Base-by-base conservation (phyloP, 139 green algal species). In the Coelastrella sp. region DNA sequence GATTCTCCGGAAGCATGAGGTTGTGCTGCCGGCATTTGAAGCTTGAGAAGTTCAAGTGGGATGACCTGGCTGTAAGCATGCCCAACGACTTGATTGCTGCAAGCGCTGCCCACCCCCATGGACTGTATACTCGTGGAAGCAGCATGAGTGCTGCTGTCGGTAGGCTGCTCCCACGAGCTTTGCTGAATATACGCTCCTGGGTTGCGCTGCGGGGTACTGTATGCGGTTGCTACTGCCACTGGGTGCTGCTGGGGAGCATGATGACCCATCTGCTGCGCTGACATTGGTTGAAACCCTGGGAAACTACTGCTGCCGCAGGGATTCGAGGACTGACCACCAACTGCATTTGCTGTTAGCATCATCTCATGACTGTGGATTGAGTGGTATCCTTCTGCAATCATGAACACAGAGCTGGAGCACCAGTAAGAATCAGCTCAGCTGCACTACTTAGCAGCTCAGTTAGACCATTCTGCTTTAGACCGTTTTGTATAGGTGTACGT, bases 181-280 rank as follows among this genome's bases (percentile, higher is more conserved):
- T 69, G 62, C n/a, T 69, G 23, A 27, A 69, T 38, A 40, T 17
- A 9, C 17, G 27, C 19, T 5, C 21, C 62, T 19, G 62, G 27
- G 21, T 8, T 4, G 27, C 62, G 30, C 62, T 69, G 9, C 40
- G 30, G 27, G 30, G 9, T 69, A 30, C 30, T 19, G 17, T 7
- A 41, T 27, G 9, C 27, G 11, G 62, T 30, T 40, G n/a, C 62
- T 41, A 69, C 38, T 5, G 62, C 40, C 27, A 69, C 62, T 40
- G 62, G 9, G 21, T 69, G 62, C 62, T 69, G 62, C 30, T 69
- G n/a, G n/a, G n/a, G n/a, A n/a, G n/a, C n/a, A n/a, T n/a, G n/a
- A n/a, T n/a, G n/a, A n/a, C n/a, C n/a, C n/a, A n/a, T n/a, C n/a
- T n/a, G n/a, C n/a, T n/a, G n/a, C n/a, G n/a, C n/a, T n/a, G n/a